These are phyloP conservation scores for Leishmania braziliensis DNA, from an alignment of 208 protist species.

Conservation along the genomic window DNA sequence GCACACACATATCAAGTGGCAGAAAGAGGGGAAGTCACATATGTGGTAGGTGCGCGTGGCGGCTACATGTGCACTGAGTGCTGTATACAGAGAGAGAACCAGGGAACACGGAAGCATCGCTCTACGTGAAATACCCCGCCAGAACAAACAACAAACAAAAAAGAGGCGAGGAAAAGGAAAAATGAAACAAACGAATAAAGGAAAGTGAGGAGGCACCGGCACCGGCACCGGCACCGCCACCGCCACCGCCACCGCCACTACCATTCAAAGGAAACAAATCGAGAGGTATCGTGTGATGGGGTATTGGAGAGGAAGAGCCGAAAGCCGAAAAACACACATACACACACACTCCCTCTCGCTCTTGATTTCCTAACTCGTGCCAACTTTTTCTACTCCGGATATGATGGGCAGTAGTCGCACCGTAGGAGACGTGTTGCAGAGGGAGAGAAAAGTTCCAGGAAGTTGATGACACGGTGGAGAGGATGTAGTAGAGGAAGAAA, in stretches of 20 bases:
- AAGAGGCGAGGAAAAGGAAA: background rate
- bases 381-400: background rate
- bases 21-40: background rate
- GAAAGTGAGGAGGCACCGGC: background rate
- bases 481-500: background rate
- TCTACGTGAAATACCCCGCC: background rate
- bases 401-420: background rate
- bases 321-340: background rate
- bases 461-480: background rate
- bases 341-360: background rate
- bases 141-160: background rate
- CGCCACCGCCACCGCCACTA: background rate
- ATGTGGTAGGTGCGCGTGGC: background rate
- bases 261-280: background rate
- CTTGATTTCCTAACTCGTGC: background rate
- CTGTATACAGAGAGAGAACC: background rate
- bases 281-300: background rate
- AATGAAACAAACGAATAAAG: background rate
- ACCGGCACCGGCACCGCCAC: background rate
- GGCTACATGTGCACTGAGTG: background rate
- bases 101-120: background rate
- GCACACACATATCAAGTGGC: background rate
- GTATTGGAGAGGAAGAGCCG: background rate
- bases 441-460: background rate
- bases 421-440: background rate